Evolutionary conservation across 1,139 yeast species (phyloP), one percentile per base, ranked within the genome.

Genomic region (Sugiyamaella novakii): DNA sequence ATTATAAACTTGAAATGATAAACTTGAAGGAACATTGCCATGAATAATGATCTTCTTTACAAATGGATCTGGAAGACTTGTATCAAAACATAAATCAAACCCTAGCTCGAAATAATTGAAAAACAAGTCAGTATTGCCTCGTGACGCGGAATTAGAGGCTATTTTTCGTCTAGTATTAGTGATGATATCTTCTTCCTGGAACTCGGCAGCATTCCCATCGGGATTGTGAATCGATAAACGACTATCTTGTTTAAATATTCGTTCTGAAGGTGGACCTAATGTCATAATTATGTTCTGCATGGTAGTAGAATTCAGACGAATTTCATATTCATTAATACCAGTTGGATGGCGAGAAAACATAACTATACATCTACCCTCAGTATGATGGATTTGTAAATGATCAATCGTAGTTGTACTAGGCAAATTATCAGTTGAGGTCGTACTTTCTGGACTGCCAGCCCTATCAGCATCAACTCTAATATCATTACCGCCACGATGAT

Each of bases 211-310:
- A 3, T 22, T 22, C 8, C 25, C 25, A 22, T 22, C 25, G 25
- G 66, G 63, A 27, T 58, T 57, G 48, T 61, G 66, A 29, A 63
- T 62, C 3, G 61, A 55, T 11, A 63, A 51, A 17, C 66, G 45
- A 4, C 67, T 59, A 37, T 64, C 67, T 39, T 59, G 59, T 42
- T 63, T 62, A 42, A 60, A 57, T 31, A 61, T 63, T 45, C 68
- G 51, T 33, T 66, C 68, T 5, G 59, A 53, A 0, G 70, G 70
- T 4, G 68, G 65, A 4, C 70, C 70, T 27, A 66, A 50, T 1
- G 43, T 52, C 64, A 62, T 61, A 14, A 65, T 54, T 7, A 65
- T 49, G 35, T 62, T 64, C 51, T 63, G 67, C 57, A 64, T 60
- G 2, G 61, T 61, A 8, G 63, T 58, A 15, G 37, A 24, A 21